Conservation (phyloP, 1,284 basidiomycete species). For the Fistulina hepatica region DNA sequence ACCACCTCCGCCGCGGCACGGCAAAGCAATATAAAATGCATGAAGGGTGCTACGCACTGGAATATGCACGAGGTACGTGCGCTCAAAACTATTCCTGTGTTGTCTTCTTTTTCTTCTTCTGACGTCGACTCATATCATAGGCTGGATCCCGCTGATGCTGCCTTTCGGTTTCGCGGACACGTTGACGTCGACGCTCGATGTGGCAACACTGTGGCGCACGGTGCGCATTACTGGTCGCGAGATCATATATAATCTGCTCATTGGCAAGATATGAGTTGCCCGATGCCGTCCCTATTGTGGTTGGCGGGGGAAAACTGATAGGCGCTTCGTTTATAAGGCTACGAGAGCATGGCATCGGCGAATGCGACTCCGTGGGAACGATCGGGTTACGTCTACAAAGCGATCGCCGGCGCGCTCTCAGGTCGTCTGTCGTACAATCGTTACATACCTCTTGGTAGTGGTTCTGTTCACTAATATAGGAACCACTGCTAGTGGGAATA, state of each 20-base stretch:
- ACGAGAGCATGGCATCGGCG: no score
- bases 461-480: no score
- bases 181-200: slow-evolving; percentile 82
- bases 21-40: slow-evolving; percentile 98
- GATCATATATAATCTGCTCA: slow-evolving; percentile 72
- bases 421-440: no score
- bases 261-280: slow-evolving; percentile 72
- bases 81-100: neutral
- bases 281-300: no score
- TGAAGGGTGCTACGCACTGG: slow-evolving; percentile 88
- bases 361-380: no score
- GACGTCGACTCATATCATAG: slow-evolving; percentile 26
- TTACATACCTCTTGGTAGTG: no score
- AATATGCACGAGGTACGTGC: slow-evolving; percentile 78
- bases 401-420: no score
- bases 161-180: slow-evolving; percentile 89
- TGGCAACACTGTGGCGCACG: slow-evolving; percentile 76
- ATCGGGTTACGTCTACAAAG: no score
- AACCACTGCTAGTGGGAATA: no score
- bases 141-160: slow-evolving; percentile 86
- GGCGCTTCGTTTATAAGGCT: no score
- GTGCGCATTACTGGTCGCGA: slow-evolving; percentile 72
- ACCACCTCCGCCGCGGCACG: slow-evolving; percentile 71
- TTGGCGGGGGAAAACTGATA: no score
- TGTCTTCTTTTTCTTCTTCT: slow-evolving; percentile 4